These are phyloP conservation scores for Aspergillus nidulans DNA, from an alignment of 495 filamentous ascomycete genomes.

Conservation along the genomic window DNA sequence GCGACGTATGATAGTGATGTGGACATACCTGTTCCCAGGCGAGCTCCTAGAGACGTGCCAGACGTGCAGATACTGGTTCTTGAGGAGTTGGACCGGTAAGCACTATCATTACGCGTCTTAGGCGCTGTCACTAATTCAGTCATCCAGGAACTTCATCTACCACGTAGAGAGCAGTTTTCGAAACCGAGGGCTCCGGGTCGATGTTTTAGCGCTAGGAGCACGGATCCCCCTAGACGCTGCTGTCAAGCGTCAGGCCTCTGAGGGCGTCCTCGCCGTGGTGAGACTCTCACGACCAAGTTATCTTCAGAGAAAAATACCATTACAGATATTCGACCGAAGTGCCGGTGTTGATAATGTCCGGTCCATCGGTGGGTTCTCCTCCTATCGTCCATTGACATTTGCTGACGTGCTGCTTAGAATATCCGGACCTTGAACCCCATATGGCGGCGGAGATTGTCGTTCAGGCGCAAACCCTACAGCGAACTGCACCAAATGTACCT, in stretches of 20 bases:
- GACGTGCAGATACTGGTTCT: conserved; percentile 86
- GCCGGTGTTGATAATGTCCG: conserved; percentile 63
- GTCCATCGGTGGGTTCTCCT: conserved; percentile 58
- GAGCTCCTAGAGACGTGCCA: conserved; percentile 72
- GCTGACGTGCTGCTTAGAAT: conserved; percentile 49
- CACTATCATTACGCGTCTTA: not conserved
- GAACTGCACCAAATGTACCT: conserved; percentile 37
- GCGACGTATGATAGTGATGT: conserved; percentile 52
- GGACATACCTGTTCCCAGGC: conserved; percentile 65
- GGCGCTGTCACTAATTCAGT: not conserved
- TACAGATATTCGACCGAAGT: conserved; percentile 83
- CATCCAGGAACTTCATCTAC: conserved; percentile 63
- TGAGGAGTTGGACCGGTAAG: conserved; percentile 70
- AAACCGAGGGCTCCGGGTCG: conserved; percentile 63
- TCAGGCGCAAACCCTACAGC: conserved; percentile 63
- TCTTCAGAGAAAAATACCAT: conserved; percentile 61
- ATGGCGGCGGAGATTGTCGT: conserved; percentile 76
- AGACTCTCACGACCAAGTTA: conserved; percentile 67
- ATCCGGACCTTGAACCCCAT: conserved; percentile 70
- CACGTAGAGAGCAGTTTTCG: conserved; percentile 77
- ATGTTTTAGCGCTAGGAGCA: conserved; percentile 73
- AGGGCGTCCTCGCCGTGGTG: conserved; percentile 83
- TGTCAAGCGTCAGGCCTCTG: conserved; percentile 77
- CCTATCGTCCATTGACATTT: conserved; percentile 1
- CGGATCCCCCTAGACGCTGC: conserved; percentile 71